Evolutionary conservation across 2,329 filamentous ascomycete species (phyloP), one percentile per base, ranked within the genome.

Genomic region (Zymoseptoria brevis): DNA sequence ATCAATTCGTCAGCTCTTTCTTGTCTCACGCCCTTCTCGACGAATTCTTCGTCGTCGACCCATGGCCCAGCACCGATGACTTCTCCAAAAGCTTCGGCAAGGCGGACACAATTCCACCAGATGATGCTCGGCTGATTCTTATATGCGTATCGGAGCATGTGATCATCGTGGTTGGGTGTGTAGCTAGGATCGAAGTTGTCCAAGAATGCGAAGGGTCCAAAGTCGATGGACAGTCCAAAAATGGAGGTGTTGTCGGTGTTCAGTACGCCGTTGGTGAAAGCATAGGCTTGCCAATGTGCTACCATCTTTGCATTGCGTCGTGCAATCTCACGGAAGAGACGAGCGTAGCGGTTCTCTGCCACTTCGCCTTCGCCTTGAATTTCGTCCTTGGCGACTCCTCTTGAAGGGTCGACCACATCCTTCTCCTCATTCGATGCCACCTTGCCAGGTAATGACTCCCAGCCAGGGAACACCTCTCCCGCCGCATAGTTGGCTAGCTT

Each of bases 231-330:
- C 0, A 99, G 77, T 0, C 94, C 94, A 57, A 86, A 86, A 55
- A 99, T 82, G 0, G 91, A 96, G 0, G 94, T 99, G 73, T 99
- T 99, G 72, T 99, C 94, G 0, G 94, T 97, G 75, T 99, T 99
- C 59, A 99, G 79, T 3, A 99, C 94, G 52, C 94, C 94, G 69
- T 99, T 99, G 82, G 96, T 97, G 77, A 99, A 99, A n/a, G 90
- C 94, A 70, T 97, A 97, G 0, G 90, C 91, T 77, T 99, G 95
- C 93, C 94, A 97, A 66, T 87, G 83, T 9, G 94, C 94, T 1
- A 97, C 92, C 0, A 89, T 95, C 60, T 82, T 80, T 1, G 94
- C 94, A 71, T 96, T 99, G 30, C 89, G 84, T 50, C 90, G 85
- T 3, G 86, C 86, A 58, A 99, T 86, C 69, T 96, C 91, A 41